These are phyloP conservation scores for Tuber borchii DNA, from an alignment of 495 filamentous ascomycete species.

Conservation along the genomic window DNA sequence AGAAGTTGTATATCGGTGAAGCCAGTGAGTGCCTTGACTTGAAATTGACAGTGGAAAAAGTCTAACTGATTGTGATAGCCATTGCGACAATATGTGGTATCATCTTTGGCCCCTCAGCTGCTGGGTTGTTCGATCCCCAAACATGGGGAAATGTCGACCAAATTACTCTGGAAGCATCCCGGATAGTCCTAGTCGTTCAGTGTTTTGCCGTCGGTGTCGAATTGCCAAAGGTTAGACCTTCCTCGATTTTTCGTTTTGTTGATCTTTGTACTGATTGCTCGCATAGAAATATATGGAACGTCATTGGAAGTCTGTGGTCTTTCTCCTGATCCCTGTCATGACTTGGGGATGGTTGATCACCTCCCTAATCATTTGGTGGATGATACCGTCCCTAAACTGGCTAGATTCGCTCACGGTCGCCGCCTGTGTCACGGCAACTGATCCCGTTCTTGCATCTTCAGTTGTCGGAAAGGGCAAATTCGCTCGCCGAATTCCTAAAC, in stretches of 20 bases:
- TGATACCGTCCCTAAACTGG: constrained; percentile 76
- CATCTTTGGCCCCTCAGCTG: constrained; percentile 94
- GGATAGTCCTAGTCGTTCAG: constrained; percentile 96
- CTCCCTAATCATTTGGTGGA: constrained; percentile 94
- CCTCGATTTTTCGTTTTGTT: not conserved
- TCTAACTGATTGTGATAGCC: constrained; percentile 41
- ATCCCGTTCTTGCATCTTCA: constrained; percentile 93
- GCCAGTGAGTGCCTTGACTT: constrained; percentile 50
- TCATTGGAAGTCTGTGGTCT: constrained; percentile 88
- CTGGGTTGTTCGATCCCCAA: constrained; percentile 76
- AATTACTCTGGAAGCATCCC: constrained; percentile 92
- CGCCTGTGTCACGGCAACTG: constrained; percentile 94
- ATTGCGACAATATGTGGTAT: constrained; percentile 93
- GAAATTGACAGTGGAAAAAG: not conserved
- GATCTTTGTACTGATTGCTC: constrained; percentile 11
- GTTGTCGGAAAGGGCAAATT: constrained; percentile 99
- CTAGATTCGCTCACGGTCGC: constrained; percentile 78
- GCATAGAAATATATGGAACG: constrained; percentile 80
- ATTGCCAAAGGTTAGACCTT: constrained; percentile 63
- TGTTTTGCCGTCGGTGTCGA: constrained; percentile 99
- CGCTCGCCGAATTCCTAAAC: constrained; percentile 92
- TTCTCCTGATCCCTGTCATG: constrained; percentile 93
- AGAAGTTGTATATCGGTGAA: constrained; percentile 97
- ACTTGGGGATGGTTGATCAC: constrained; percentile 93
- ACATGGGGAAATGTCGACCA: constrained; percentile 92